Base-by-base conservation (phyloP, 169 alveolate species). In the Plasmodium yoelii region DNA sequence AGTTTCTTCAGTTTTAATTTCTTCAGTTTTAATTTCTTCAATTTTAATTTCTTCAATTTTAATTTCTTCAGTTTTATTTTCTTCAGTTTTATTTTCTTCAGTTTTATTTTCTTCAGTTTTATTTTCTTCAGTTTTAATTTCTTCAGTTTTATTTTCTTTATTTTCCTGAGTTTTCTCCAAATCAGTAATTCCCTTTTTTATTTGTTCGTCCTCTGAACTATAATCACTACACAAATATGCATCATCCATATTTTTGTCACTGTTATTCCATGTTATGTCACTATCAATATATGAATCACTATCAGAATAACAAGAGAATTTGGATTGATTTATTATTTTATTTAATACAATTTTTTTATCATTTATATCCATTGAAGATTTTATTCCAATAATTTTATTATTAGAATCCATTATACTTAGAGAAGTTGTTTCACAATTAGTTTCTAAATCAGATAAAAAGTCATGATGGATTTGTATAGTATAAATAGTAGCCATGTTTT, bases 261-360 rank as follows among this genome's bases (percentile, higher is more conserved):
- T 80, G 26, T 80, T 71, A 22, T 51, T 55, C 91, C 91, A 86
- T 24, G 91, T 63, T 26, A 86, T 70, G 28, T 86, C 91, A 63
- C 87, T 86, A 51, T 86, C 91, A 24, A 86, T 86, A 19, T 57
- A 86, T 15, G 91, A 86, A 63, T 86, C 91, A 60, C 91, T 86
- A 70, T 86, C 91, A 0, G 91, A 86, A 51, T 70, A 86, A 72
- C 71, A 64, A 28, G 91, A 86, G 71, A 69, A 86, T 69, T 86
- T 86, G 1, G 91, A 86, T 34, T 86, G 61, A n/a, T 69, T 70
- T 57, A 86, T 6, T 57, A 86, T 59, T 69, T 86, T 59, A 10
- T 49, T 34, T 46, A 86, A 26, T 18, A 39, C 10, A 55, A 59
- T 42, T 42, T 86, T 68, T 59, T 86, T 86, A 22, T 69, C 39